Base-by-base conservation (phyloP, 2,329 filamentous ascomycete species). In the Byssochlamys sp. region DNA sequence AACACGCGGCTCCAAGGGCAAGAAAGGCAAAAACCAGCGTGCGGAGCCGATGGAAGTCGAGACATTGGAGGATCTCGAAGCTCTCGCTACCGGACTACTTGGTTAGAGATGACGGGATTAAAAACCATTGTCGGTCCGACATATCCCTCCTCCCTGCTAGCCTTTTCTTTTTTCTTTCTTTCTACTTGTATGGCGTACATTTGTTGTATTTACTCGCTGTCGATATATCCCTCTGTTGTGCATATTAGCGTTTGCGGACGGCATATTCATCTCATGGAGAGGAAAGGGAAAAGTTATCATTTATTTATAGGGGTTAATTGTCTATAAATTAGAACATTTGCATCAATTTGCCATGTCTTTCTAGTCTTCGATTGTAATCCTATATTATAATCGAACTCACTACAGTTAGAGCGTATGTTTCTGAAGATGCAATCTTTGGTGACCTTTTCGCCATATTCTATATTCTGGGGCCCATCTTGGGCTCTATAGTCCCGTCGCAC, bases 1-100 rank as follows among this genome's bases (percentile, higher is more conserved):
- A 67, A 67, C 59, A 57, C 55, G 66, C 67, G 55, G 68, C 68
- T 58, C 48, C 6, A 45, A 56, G 19, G 53, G 53, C 31, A 53
- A 59, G 25, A 59, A 59, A 31, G 61, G 52, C 9, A 59, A 63
- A 31, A 58, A 59, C 14, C 53, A 39, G 35, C 35, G 5, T n/a
- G n/a, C 39, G n/a, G 19, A 45, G n/a, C 64, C 71, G n/a, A 63
- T 61, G 12, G 67, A 68, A 55, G 71, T 76, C 63, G 67, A 75
- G 59, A 78, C 76, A n/a, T 57, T 78, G 65, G 75, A 75, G 59
- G 76, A 78, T 67, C 61, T 78, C 67, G 76, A 78, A 62, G 72
- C 75, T 55, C 60, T 78, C 67, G 76, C 76, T 55, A 74, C 71
- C 58, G 76, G 75, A 10, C 62, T 78, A 56, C 65, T 78, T 51